Conservation (phyloP, 1,284 basidiomycete genomes). For the Cutaneotrichosporon cyanovorans region DNA sequence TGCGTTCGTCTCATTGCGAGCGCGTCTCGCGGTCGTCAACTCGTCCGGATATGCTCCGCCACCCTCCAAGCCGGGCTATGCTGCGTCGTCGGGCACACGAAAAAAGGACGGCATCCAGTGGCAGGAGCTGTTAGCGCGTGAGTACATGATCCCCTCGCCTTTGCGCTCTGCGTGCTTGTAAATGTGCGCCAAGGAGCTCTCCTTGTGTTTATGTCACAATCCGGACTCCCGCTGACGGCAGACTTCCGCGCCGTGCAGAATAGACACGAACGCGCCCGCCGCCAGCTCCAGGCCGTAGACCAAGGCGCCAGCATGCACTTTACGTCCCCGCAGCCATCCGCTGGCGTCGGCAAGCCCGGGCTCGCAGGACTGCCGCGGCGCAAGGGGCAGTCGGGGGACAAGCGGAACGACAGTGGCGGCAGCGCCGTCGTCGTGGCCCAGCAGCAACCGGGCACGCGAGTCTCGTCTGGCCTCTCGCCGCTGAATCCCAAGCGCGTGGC, state of each 20-base stretch:
- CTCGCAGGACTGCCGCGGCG: slow-evolving; percentile 7
- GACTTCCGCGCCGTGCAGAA: slow-evolving; percentile 71
- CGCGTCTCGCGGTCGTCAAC: slow-evolving; percentile 88
- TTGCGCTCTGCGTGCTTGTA: too few relatives aligned
- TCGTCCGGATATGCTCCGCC: slow-evolving; percentile 80
- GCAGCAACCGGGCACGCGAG: background rate
- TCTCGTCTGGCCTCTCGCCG: slow-evolving; percentile 33
- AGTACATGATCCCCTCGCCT: slow-evolving; percentile 32
- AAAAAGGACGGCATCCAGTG: slow-evolving; percentile 81
- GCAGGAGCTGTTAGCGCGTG: slow-evolving; percentile 72
- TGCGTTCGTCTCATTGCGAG: slow-evolving; percentile 90
- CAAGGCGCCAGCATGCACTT: slow-evolving; percentile 26
- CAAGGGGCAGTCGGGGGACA: slow-evolving; percentile 13
- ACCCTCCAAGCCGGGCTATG: slow-evolving; percentile 15
- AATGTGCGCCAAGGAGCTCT: background rate
- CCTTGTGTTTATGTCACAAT: too few relatives aligned
- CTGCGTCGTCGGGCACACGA: slow-evolving; percentile 26
- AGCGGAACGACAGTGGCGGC: slow-evolving; percentile 6
- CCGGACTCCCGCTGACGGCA: slow-evolving; percentile 6
- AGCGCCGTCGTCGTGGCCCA: background rate
- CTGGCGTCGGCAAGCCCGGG: slow-evolving; percentile 8
- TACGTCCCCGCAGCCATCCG: slow-evolving; percentile 33
- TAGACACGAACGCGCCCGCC: slow-evolving; percentile 76
- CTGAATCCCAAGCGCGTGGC: slow-evolving; percentile 37
- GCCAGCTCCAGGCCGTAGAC: slow-evolving; percentile 45